These are phyloP conservation scores for Tuber magnatum DNA, from an alignment of 495 filamentous ascomycete species.

Conservation along the genomic window DNA sequence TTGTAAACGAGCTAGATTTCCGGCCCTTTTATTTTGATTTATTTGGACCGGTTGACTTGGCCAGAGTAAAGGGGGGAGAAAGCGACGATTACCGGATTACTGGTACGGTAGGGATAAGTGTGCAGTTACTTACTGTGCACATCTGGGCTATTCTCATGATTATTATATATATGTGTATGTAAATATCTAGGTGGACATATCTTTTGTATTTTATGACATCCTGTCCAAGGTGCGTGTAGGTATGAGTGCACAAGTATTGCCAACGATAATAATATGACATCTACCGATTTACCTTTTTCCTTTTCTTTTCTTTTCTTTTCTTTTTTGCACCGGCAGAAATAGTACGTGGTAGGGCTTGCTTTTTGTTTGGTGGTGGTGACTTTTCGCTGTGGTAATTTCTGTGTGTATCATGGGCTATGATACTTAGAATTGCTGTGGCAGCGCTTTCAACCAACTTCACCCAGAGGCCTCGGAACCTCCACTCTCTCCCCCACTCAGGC, in stretches of 20 bases:
- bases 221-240: neutral
- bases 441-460: constrained; percentile 26
- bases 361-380: constrained; percentile 10
- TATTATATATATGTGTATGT: neutral
- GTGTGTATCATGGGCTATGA: neutral
- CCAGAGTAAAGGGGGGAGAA: constrained; percentile 11
- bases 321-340: neutral
- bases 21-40: constrained; percentile 9
- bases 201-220: neutral
- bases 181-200: neutral
- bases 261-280: neutral
- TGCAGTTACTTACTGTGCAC: neutral
- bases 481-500: constrained; percentile 30
- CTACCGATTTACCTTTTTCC: neutral
- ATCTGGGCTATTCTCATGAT: neutral
- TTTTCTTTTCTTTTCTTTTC: neutral
- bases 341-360: neutral
- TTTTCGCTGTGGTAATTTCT: constrained; percentile 9
- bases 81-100: too few species aligned
- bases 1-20: constrained; percentile 23
- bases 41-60: neutral
- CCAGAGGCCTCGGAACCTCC: constrained; percentile 27
- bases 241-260: neutral
- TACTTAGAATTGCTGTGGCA: constrained; percentile 13
- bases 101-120: neutral